Base-by-base conservation (phyloP, 2,329 filamentous ascomycete genomes). In the Chrysoporthe austroafricana region DNA sequence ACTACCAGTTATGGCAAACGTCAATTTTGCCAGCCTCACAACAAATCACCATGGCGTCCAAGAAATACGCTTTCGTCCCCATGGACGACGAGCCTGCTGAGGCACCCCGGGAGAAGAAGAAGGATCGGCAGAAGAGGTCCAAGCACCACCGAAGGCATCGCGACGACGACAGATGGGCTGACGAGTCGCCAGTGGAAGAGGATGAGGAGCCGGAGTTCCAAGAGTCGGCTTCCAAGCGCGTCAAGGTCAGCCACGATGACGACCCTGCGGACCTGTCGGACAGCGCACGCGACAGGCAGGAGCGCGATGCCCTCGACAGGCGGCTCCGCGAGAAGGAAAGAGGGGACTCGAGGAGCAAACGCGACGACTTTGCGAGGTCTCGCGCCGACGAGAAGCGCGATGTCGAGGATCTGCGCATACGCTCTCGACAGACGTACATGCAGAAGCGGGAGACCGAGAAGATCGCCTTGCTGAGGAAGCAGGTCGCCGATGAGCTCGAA, bases 361-460 rank as follows among this genome's bases (percentile, higher is more conserved):
- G 89, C 9, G 83, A 86, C 62, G 81, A 81, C 59, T 85, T 86
- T 18, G 83, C 87, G 9, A 82, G 89, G 69, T 84, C 85, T 1
- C 77, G 92, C 67, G 89, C 88, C 13, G 89, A 91, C 69, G 89
- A 94, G 76, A 84, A 89, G 4, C 85, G 86, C 48, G 87, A 90
- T 7, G 85, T 91, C 67, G 85, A 84, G 70, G 94, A 96, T 70
- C 79, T 97, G 21, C 87, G 96, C 54, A 84, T 96, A 74, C 88
- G 93, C 43, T 97, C 94, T 3, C 88, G 96, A 69, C 94, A 97
- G 76, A 91, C 96, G 72, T 99, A 99, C 76, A 84, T 99, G 42
- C 93, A 94, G 79, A 98, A 99, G 82, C 87, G 96, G 71, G 94
- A 97, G 77, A 84, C 91, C 0, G 93, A 98, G 78, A 88, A 93